Base-by-base conservation (phyloP, 148 eudicot species). In the Nyssa sinensis region DNA sequence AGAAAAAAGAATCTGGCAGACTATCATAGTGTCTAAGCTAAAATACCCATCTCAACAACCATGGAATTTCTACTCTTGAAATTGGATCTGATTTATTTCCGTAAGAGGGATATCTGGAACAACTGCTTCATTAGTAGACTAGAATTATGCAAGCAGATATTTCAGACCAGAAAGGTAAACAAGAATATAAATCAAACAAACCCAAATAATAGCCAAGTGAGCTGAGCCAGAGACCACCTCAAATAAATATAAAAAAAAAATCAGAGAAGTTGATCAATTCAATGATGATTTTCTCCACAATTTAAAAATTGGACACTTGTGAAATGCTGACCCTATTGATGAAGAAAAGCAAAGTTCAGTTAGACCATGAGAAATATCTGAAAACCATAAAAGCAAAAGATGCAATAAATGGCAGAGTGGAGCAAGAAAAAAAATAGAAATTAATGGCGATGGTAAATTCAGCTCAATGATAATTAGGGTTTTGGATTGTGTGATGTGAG, bases 321-420 rank as follows among this genome's bases (percentile, higher is more conserved):
- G 81, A 76, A 75, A 66, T 80, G 87, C 77, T 75, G 84, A 83
- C 88, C 74, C 89, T 83, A 81, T 75, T 81, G 77, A 81, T 75
- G 76, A 72, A 81, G 77, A 73, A 67, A 79, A 74, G 71, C 76
- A 80, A 79, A 67, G 68, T 41, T 83, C 70, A 70, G 84, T 83
- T 77, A 84, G 77, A 76, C 69, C 79, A 75, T 79, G 84, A 73
- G 81, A 86, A 82, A 83, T 83, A 90, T 86, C 85, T 85, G 83
- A 83, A 44, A 83, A 71, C 75, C 82, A 81, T 77, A 73, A 76
- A 75, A 66, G 6, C 75, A 59, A 57, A 66, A 62, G 72, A 49
- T 66, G 76, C 78, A 85, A 78, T 76, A 76, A 81, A 76, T 73
- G n/a, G 75, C 30, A 57, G 53, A 24, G 58, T 19, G 34, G 39